Base-by-base conservation (phyloP, 192 early-diverging fungal genomes). In the Rhizophagus sp. region DNA sequence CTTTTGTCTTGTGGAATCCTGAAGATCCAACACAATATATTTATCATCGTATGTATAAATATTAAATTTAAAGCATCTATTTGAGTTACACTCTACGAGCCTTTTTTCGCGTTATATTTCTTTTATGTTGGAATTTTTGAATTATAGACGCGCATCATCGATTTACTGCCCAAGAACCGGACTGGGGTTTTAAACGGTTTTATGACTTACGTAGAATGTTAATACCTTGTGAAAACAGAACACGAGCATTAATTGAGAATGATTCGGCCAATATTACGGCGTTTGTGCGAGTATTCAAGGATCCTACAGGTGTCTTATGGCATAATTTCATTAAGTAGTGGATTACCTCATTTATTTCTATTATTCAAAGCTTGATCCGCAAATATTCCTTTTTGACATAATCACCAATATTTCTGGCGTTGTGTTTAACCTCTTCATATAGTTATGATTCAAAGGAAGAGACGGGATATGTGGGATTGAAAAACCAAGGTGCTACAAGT, bases 401-500 rank as follows among this genome's bases (percentile, higher is more conserved):
- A 10, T 62, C 62, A 64, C 64, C 74, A 75, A 61, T 76, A 76
- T 64, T 64, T 76, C 34, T 64, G 74, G 74, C 74, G 74, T 76
- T 76, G 36, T 76, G 47, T 50, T 76, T 76, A 76, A 76, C 62
- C 74, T 76, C 61, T 64, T 50, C 62, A 76, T 76, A 63, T 61
- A 93, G 92, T 81, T 97, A 95, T 86, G 94, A 96, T 82, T 98
- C 97, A 33, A 95, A 94, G 83, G 89, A 89, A 73, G 88, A 91
- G 82, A 97, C 96, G 44, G 97, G 98, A 13, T 96, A 88, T 84
- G 95, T 98, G 33, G 98, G 97, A 1, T 85, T 99, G 73, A 94
- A 94, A 80, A 99, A 99, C 84, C 97, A 98, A 84, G 98, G 97
- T 22, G 96, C 97, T 2, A 99, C 98, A 0, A 97, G 98, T 86